These are phyloP conservation scores for Chaetomium olivaceum DNA, from an alignment of 2,329 filamentous ascomycete species.

Conservation along the genomic window DNA sequence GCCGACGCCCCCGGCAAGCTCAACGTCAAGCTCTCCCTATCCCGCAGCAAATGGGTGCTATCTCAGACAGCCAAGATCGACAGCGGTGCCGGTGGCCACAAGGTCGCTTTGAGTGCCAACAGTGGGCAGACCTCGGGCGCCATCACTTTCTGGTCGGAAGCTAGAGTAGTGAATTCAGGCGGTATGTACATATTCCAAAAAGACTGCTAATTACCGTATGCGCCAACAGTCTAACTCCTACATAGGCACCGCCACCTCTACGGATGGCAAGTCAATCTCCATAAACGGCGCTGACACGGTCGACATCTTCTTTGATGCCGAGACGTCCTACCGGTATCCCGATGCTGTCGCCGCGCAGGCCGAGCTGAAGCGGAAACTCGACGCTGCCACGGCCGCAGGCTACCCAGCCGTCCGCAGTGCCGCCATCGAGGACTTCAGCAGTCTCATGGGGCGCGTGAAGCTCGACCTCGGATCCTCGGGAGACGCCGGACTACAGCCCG, in stretches of 20 bases:
- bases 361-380: constrained; percentile 6
- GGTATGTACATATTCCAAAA: not conserved
- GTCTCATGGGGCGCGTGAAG: constrained; percentile 5
- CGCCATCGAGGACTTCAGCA: constrained; percentile 10
- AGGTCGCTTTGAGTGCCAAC: not conserved
- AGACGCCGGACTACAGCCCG: not conserved
- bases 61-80: not conserved
- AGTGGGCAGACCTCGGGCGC: constrained; percentile 2
- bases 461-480: constrained; percentile 7
- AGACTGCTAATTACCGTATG: too few relatives aligned
- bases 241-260: not conserved
- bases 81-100: not conserved
- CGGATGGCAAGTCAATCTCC: constrained; percentile 5
- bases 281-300: constrained; percentile 3
- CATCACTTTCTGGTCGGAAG: constrained; percentile 10
- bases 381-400: constrained; percentile 2
- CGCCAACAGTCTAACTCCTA: not conserved
- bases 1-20: not conserved
- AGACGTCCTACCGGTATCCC: constrained; percentile 7
- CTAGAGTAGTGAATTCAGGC: constrained; percentile 6
- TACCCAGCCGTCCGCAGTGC: constrained; percentile 5
- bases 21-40: constrained; percentile 6
- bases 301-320: constrained; percentile 10
- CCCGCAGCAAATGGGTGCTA: constrained; percentile 8
- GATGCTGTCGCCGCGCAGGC: not conserved